Percentiles rank a stretch among this genome's conserved stretches.
These are phyloP conservation scores for Sclerotinia subarctica DNA, from an alignment of 2,329 filamentous ascomycete genomes.

Conservation along the genomic window DNA sequence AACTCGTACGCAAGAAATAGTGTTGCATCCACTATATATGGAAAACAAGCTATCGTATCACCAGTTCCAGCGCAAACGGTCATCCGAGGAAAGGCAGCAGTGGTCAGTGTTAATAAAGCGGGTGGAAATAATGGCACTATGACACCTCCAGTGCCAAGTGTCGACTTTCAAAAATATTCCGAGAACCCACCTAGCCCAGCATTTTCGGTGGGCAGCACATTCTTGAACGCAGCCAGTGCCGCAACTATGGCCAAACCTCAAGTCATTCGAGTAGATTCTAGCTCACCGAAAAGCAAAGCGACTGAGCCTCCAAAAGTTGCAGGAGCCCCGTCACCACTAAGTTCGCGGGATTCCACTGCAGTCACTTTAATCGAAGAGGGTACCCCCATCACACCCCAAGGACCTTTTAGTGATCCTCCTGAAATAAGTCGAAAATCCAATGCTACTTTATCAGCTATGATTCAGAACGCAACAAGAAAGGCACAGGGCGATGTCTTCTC, in stretches of 20 bases:
- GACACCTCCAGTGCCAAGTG: constrained; percentile 68
- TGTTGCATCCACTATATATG: constrained; percentile 91
- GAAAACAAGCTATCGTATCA: constrained; percentile 82
- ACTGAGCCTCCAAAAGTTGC: neutral
- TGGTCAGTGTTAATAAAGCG: constrained; percentile 82
- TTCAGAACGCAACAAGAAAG: constrained; percentile 48
- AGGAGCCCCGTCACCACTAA: constrained; percentile 13
- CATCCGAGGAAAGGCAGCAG: constrained; percentile 81
- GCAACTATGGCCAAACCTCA: constrained; percentile 57
- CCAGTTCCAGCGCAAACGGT: constrained; percentile 78
- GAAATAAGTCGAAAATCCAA: constrained; percentile 40
- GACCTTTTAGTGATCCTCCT: constrained; percentile 59
- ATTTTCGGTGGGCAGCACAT: constrained; percentile 66
- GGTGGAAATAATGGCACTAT: constrained; percentile 51
- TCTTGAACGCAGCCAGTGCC: constrained; percentile 61
- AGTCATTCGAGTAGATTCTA: constrained; percentile 53
- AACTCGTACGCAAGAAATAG: constrained; percentile 65
- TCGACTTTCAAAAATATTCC: constrained; percentile 62
- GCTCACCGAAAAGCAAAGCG: neutral
- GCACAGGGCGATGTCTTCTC: constrained; percentile 51
- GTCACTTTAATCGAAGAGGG: constrained; percentile 52
- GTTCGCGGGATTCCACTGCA: constrained; percentile 44
- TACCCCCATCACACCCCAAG: constrained; percentile 50
- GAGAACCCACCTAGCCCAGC: constrained; percentile 52
- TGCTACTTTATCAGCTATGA: constrained; percentile 53